Conservation (phyloP, 306 rosid genomes). For the Medicago truncatula region MtrunA17r5.0-ANR NC_053046.1:35495501-35496000, state of each 20-base stretch:
- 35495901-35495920: not conserved
- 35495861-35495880: slow-evolving; percentile 1
- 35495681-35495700: slow-evolving; percentile 5
- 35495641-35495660: not conserved
- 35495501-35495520: not conserved
- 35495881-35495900: slow-evolving; percentile 4
- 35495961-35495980: not conserved
- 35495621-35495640: slow-evolving; percentile 41
- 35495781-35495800: slow-evolving; percentile 31
- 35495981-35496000: slow-evolving; percentile 13
- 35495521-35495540: slow-evolving; percentile 8
- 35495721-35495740: not conserved
- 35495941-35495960: slow-evolving; percentile 6
- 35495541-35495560: slow-evolving; percentile 24
- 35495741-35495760: not conserved
- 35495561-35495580: not conserved
- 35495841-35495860: not conserved
- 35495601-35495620: slow-evolving; percentile 36
- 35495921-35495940: not conserved
- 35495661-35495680: slow-evolving; percentile 35
- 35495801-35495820: not conserved
- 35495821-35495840: not conserved
- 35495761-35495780: not conserved
- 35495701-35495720: not conserved
- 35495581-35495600: not conserved